Evolutionary conservation across 768 basidiomycete species (phyloP).

Genomic region (Phallus indusiatus): DNA sequence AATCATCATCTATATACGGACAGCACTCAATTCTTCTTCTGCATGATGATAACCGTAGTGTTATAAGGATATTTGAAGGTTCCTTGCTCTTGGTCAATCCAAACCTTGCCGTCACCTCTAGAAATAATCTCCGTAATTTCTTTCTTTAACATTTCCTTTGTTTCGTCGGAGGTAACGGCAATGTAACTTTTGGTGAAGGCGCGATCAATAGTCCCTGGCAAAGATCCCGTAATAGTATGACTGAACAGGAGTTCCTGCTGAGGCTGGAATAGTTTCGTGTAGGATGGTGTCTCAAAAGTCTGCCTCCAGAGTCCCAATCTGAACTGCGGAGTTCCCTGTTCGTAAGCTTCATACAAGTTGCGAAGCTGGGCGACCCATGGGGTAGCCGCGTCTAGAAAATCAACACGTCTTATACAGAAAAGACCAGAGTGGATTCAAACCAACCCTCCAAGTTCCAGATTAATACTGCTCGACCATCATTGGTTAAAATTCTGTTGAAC

Average conservation of each 20-base stretch:
- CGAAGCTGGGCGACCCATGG: conserved; percentile 71
- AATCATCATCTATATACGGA: not conserved
- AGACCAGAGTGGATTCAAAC: conserved; percentile 17
- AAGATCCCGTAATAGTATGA: conserved; percentile 43
- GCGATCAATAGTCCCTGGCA: conserved; percentile 51
- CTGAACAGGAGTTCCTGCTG: conserved; percentile 48
- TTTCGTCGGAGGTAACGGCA: conserved; percentile 46
- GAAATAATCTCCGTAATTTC: conserved; percentile 48
- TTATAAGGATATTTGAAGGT: conserved; percentile 77
- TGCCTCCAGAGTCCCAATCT: conserved; percentile 66
- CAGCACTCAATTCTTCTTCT: conserved; percentile 27
- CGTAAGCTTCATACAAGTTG: conserved; percentile 57
- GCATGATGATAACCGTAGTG: conserved; percentile 46
- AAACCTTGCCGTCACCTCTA: conserved; percentile 51
- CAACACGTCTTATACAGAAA: not conserved
- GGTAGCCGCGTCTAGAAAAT: conserved; percentile 37
- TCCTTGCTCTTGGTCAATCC: conserved; percentile 68
- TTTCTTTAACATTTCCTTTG: conserved; percentile 41
- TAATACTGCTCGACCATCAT: conserved; percentile 56
- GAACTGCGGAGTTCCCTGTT: conserved; percentile 74
- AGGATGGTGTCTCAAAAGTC: conserved; percentile 54
- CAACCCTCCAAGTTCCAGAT: conserved; percentile 92
- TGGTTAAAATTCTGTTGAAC: conserved; percentile 73
- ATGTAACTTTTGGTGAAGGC: conserved; percentile 84
- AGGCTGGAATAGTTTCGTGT: conserved; percentile 47